phyloP scores from a whole-genome alignment of 345 rosid species.

The Corchorus olitorius region DNA sequence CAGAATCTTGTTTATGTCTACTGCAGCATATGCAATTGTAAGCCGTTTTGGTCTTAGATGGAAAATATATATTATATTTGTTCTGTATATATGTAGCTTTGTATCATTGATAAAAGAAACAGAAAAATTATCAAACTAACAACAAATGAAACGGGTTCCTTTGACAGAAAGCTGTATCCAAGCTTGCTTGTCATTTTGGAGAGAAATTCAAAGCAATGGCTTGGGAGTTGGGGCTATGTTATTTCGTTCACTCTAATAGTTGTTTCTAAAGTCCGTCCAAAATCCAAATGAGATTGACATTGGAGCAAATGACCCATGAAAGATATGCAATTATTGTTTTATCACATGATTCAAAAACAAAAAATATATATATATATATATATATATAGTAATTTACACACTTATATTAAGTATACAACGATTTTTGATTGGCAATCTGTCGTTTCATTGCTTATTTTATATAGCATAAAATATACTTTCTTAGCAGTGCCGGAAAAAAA shows the following conservation, averaged over 20 bases:
- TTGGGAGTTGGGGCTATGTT: background rate
- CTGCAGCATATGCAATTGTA: background rate
- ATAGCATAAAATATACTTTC: background rate
- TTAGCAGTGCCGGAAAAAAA: background rate
- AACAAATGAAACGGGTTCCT: background rate
- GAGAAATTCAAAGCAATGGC: background rate
- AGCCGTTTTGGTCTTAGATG: background rate
- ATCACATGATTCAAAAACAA: background rate
- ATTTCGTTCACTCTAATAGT: background rate
- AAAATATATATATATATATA: no score
- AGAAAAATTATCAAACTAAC: background rate
- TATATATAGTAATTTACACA: background rate
- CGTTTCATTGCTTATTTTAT: background rate
- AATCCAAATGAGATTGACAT: background rate
- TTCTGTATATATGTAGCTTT: background rate
- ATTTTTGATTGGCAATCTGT: background rate
- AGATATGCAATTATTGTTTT: background rate
- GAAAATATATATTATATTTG: background rate
- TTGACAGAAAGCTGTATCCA: background rate
- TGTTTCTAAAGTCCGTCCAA: background rate
- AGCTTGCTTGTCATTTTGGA: background rate
- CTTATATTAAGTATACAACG: background rate
- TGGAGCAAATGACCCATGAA: no score
- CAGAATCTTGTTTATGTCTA: background rate
- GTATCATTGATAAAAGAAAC: background rate